These are phyloP conservation scores for Aspergillus eucalypticola DNA, from an alignment of 2,329 filamentous ascomycete species.

Conservation along the genomic window DNA sequence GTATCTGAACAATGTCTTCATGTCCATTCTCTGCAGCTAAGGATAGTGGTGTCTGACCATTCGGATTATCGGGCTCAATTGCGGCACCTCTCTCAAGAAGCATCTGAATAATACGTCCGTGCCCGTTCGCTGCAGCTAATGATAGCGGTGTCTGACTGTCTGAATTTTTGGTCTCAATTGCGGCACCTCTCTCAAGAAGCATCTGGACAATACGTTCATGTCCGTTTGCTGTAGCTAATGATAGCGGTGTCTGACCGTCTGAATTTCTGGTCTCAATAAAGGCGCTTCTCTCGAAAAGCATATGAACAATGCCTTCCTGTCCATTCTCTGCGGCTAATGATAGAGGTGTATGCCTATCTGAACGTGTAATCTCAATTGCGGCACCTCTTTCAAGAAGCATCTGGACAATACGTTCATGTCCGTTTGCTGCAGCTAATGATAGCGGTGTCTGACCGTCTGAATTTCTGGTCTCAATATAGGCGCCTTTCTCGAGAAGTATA, in stretches of 20 bases:
- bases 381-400: not conserved
- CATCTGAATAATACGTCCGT: not conserved
- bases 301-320: too few species aligned
- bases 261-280: too few species aligned
- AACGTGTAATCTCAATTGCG: not conserved
- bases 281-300: too few species aligned
- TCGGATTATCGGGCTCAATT: too few species aligned
- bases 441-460: not conserved
- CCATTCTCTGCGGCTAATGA: too few species aligned
- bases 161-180: too few species aligned
- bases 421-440: not conserved
- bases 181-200: not conserved
- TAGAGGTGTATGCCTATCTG: too few species aligned
- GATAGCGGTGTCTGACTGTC: not conserved
- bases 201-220: not conserved
- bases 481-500: not conserved
- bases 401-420: not conserved
- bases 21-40: not conserved
- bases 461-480: not conserved
- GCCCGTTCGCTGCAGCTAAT: not conserved
- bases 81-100: not conserved
- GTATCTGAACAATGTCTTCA: not conserved
- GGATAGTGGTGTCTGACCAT: not conserved
- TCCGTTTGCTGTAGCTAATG: not conserved
- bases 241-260: not conserved